Evolutionary conservation across 192 early-diverging fungal species (phyloP), one percentile per base, ranked within the genome.

Genomic region (Coemansia sp.): DNA sequence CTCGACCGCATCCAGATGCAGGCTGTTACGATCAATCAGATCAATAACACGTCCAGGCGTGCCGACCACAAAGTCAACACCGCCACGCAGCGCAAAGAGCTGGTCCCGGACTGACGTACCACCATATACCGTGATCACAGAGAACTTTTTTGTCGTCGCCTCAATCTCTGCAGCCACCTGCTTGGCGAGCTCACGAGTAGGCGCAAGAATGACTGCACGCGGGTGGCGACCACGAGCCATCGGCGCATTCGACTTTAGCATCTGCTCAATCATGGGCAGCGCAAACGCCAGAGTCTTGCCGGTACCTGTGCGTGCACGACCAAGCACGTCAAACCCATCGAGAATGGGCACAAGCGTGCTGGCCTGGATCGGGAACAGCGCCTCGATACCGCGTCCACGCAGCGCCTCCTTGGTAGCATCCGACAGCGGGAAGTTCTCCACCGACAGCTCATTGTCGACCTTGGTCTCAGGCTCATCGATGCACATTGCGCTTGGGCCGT

Each of bases 241-340:
- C 23, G 56, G 42, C 56, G 20, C 50, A 24, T 59, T 28, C 1
- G 68, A 64, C 58, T 84, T 68, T 24, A 90, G 58, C 18, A 90
- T 74, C 31, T 85, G 84, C 68, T 99, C 91, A 26, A 97, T 61
- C 17, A 93, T 91, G 4, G 94, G 92, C 61, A 94, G 86, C 64
- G 96, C 76, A 67, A 99, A 99, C 9, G 95, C 97, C 36, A 96
- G 83, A 5, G 95, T 99, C 76, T 99, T 99, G 55, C 97, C 97
- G 0, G 95, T 97, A 68, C 97, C 97, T 9, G 97, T 99, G 64
- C 96, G 95, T 1, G 95, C 93, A 37, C 92, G 89, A 54, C 95
- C 97, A 65, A 99, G 89, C 68, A 98, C 83, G 59, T 99, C 97
- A 14, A 72, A 67, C 1, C 83, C 81, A 20, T 86, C 84, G 38